Conservation (phyloP, 2,329 filamentous ascomycete species). For the Aureobasidium sp. region DNA sequence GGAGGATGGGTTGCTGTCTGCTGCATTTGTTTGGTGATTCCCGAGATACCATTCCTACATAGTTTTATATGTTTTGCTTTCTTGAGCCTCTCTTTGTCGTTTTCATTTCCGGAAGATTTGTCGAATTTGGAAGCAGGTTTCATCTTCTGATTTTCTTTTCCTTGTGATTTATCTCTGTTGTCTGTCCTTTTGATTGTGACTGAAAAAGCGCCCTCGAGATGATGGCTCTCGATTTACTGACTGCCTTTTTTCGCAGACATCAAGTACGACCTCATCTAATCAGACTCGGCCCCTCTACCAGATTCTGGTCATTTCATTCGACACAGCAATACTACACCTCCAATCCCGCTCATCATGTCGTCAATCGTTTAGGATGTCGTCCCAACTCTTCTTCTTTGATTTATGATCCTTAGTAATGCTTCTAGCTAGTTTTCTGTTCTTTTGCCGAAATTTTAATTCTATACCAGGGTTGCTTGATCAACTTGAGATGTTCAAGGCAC, state of each 20-base stretch:
- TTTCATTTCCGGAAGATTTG: not conserved
- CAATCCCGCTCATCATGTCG: not conserved
- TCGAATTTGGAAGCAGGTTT: too few relatives aligned
- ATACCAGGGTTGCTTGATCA: not conserved
- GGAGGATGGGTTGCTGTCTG: not conserved
- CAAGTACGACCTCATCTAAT: not conserved
- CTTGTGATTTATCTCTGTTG: not conserved
- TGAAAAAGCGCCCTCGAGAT: not conserved
- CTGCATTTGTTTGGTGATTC: not conserved
- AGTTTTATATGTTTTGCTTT: not conserved
- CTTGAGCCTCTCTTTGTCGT: not conserved
- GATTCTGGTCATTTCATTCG: not conserved
- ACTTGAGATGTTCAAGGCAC: not conserved
- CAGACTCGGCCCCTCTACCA: not conserved
- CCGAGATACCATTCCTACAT: not conserved
- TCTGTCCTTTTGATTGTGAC: not conserved
- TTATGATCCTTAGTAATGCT: not conserved
- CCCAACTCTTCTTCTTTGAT: not conserved
- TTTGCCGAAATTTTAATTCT: rapidly evolving
- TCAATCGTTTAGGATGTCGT: not conserved
- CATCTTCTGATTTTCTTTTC: not conserved
- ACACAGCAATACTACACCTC: not conserved
- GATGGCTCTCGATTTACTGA: not conserved
- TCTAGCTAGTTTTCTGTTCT: rapidly evolving
- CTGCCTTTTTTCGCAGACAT: not conserved